Evolutionary conservation across 495 filamentous ascomycete genomes (phyloP).

Genomic region (Penicillium coprophilum): DNA sequence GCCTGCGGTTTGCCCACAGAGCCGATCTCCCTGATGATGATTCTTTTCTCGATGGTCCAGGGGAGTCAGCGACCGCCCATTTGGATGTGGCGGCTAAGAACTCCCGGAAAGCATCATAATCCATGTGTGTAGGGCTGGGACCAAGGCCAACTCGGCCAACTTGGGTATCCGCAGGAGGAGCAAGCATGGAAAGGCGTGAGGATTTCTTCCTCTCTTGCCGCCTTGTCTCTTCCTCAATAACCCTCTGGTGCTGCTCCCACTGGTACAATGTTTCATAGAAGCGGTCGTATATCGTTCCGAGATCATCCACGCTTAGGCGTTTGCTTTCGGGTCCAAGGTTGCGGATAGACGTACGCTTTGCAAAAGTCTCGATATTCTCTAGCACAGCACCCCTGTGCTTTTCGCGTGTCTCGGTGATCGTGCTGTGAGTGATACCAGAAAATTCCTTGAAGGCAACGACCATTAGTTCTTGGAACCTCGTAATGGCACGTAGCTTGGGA

Average conservation of each 20-base stretch:
- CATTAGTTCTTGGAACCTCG: conserved; percentile 96
- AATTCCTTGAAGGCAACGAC: conserved; percentile 99
- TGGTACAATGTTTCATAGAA: conserved; percentile 92
- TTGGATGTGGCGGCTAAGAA: conserved; percentile 84
- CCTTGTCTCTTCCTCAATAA: conserved; percentile 69
- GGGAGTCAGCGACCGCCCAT: conserved; percentile 87
- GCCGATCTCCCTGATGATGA: conserved; percentile 47
- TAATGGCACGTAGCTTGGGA: conserved; percentile 86
- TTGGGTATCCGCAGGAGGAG: conserved; percentile 39
- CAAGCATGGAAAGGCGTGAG: conserved; percentile 46
- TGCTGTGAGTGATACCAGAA: conserved; percentile 88
- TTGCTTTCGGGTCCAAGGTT: conserved; percentile 97
- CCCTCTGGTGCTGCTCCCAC: conserved; percentile 75
- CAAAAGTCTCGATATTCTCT: conserved; percentile 93
- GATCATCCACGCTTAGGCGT: conserved; percentile 76
- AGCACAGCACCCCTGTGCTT: conserved; percentile 92
- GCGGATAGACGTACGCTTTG: conserved; percentile 91
- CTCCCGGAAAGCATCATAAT: conserved; percentile 92
- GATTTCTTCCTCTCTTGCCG: conserved; percentile 58
- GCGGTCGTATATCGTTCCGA: conserved; percentile 85
- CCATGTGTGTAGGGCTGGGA: conserved; percentile 86
- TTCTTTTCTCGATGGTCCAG: conserved; percentile 58
- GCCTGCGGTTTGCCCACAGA: conserved; percentile 73
- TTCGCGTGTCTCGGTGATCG: conserved; percentile 80
- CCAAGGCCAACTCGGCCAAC: conserved; percentile 85